Base-by-base conservation (phyloP, 2,329 filamentous ascomycete genomes). In the Dactylellina drechsleri region DNA sequence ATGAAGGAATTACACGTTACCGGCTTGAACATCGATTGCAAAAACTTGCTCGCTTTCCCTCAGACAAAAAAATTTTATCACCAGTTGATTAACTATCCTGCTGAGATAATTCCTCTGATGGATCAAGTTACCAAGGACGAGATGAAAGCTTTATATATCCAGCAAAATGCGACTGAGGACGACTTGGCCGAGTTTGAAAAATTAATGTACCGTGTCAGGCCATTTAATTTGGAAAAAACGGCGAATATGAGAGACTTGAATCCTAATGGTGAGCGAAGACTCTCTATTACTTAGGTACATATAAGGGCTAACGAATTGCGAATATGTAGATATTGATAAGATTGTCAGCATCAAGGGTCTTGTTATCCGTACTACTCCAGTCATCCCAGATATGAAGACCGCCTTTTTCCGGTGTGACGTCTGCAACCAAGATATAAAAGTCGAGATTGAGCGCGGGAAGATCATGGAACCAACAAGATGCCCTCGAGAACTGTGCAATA, bases 371-470 rank as follows among this genome's bases (percentile, higher is more conserved):
- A 91, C 95, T 2, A 98, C 95, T 0, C 93, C 95, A 0, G 92
- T 99, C 77, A 98, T 99, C 77, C 95, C 95, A 0, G 95, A 99
- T 80, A 99, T 99, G 96, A 97, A 96, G 83, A 0, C 71, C 85
- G 95, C 95, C 0, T 97, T 97, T 84, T 99, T 99, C 87, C 91
- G 92, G 77, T 99, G 95, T 83, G 92, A 92, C 71, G 88, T 94
- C 26, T 99, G 95, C 83, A 92, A 93, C 80, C 92, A 97, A 82
- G 94, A 92, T 2, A 88, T 96, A 76, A 92, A 91, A 77, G 92
- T 97, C 65, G 91, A 93, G 67, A 91, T 99, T 79, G 95, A 99
- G 81, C 91, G 95, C 80, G 95, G 96, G 82, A 95, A 94, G 84
- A 99, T 99, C 80, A 90, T 92, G 20, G 95, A 99, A 82, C 95